Evolutionary conservation across 495 filamentous ascomycete genomes (phyloP).

Genomic region (Neurospora terricola): DNA sequence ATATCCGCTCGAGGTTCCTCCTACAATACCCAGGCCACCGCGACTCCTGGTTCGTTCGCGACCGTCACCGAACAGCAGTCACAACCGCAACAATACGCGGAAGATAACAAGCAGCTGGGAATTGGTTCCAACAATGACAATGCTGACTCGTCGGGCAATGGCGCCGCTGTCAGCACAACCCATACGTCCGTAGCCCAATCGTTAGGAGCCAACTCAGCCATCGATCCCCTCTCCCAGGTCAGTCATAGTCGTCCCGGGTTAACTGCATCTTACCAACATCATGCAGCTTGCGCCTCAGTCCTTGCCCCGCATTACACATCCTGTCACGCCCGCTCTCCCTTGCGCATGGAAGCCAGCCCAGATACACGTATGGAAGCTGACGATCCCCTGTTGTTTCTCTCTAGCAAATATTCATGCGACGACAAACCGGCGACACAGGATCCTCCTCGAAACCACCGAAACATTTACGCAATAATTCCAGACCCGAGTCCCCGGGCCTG

Average conservation of each 20-base stretch:
- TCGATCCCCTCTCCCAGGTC: conserved; percentile 41
- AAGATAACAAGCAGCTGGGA: conserved; percentile 12
- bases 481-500: conserved; percentile 40
- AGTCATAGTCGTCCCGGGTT: conserved; percentile 4
- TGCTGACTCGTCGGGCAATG: conserved; percentile 1
- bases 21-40: not conserved
- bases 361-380: not conserved
- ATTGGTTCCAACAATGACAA: conserved; percentile 1
- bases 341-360: not conserved
- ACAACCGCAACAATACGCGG: conserved; percentile 5
- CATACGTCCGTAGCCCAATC: conserved; percentile 5
- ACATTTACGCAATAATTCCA: conserved; percentile 50
- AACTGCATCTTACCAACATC: not conserved
- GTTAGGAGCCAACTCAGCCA: conserved; percentile 15
- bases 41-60: not conserved
- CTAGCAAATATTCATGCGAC: conserved; percentile 69
- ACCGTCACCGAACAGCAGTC: not conserved
- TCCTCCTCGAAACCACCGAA: conserved; percentile 42
- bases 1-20: not conserved
- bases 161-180: not conserved
- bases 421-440: conserved; percentile 53
- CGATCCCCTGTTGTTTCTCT: not conserved
- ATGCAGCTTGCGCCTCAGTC: not conserved
- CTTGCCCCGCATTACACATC: not conserved
- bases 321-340: not conserved